phyloP scores from a whole-genome alignment of 352 stramenopile species.

The Pythium folliculosum region DNA sequence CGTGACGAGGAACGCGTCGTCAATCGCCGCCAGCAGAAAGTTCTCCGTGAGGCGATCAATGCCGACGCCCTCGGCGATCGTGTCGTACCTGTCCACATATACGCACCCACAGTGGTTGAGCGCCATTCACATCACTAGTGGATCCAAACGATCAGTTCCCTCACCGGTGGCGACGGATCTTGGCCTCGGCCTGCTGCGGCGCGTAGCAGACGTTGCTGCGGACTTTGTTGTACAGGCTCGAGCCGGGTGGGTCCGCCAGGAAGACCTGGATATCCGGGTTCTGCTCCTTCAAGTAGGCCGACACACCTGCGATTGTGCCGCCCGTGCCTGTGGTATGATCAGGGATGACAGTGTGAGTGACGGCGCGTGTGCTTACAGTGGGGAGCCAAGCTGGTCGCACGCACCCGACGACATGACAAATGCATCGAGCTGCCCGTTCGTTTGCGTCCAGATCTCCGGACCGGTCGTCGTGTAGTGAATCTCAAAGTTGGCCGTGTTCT shows the following conservation, averaged over 20 bases:
- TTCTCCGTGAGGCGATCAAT: conserved; percentile 97
- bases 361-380: too few species aligned
- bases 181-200: conserved; percentile 92
- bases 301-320: conserved; percentile 97
- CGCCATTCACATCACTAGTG: not conserved
- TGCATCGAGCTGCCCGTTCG: conserved; percentile 90
- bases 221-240: conserved; percentile 96
- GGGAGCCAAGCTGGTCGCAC: too few species aligned
- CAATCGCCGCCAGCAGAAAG: conserved; percentile 90
- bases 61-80: conserved; percentile 97
- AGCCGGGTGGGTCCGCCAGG: conserved; percentile 96
- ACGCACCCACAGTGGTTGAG: too few species aligned
- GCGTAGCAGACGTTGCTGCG: conserved; percentile 96
- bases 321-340: conserved; percentile 78
- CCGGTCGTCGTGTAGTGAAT: conserved; percentile 95
- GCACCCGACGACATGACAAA: conserved; percentile 97
- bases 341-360: not conserved
- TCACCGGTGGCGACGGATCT: conserved; percentile 89
- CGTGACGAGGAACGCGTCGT: conserved; percentile 87
- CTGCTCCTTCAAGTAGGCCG: conserved; percentile 91
- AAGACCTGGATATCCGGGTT: conserved; percentile 88
- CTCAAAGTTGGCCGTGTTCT: conserved; percentile 96
- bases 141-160: not conserved
- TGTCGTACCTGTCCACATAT: conserved; percentile 90
- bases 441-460: conserved; percentile 95